Evolutionary conservation across 179 eudicot species (phyloP).

Genomic region (Carnegiea gigantea): DNA sequence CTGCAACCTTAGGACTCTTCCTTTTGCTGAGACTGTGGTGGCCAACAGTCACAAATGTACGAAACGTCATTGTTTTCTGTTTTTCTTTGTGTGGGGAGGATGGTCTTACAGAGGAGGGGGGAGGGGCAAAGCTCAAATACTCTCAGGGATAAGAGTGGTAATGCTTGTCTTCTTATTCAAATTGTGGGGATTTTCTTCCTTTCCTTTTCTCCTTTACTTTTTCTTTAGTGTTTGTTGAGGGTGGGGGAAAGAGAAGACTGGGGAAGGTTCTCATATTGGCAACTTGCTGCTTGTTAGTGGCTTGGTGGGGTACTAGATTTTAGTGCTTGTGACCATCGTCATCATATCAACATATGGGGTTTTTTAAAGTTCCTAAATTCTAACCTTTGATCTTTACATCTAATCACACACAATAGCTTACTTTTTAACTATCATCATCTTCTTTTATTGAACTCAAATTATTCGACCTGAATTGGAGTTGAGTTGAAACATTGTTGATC

Average conservation of each 20-base stretch:
- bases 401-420: too few species aligned
- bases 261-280: slow-evolving; percentile 7
- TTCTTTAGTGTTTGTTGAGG: not conserved
- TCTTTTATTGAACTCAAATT: too few species aligned
- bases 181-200: not conserved
- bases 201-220: not conserved
- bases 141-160: not conserved
- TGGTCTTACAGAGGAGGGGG: not conserved
- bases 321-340: slow-evolving; percentile 12
- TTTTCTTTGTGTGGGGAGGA: not conserved
- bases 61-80: slow-evolving; percentile 20
- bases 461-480: too few species aligned
- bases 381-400: not conserved
- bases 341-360: not conserved
- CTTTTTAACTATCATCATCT: too few species aligned
- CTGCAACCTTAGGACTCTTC: slow-evolving; percentile 62
- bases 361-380: not conserved
- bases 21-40: slow-evolving; percentile 22
- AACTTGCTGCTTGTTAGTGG: slow-evolving; percentile 1
- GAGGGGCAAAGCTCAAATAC: not conserved
- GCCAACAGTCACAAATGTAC: slow-evolving; percentile 18
- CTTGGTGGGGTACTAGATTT: not conserved
- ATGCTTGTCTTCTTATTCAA: not conserved
- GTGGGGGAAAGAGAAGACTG: too few species aligned
- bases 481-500: too few species aligned